Evolutionary conservation across 495 filamentous ascomycete genomes (phyloP), one percentile per base, ranked within the genome.

Genomic region (Niebla homalea): DNA sequence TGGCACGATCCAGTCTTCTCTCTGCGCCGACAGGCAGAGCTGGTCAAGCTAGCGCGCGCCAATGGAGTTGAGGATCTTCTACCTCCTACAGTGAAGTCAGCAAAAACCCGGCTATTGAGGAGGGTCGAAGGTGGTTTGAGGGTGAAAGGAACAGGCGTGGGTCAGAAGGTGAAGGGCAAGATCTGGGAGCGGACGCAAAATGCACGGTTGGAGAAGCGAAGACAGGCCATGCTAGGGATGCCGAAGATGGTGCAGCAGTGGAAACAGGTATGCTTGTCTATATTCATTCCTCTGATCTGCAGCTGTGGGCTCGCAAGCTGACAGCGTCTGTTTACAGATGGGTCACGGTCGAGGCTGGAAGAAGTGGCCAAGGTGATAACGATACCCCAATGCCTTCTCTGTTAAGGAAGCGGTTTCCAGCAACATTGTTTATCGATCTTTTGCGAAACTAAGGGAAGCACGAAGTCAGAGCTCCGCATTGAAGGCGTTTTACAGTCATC

Each of bases 91-190:
- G 68, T 69, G 36, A 98, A 98, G 74, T 76, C 80, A 50, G 81
- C 84, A 4, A 80, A 79, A 51, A 78, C 72, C 62, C 79, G 79
- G 65, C 67, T 81, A 58, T 67, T 68, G 62, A 76, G 75, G 62
- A 69, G 80, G 46, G 73, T 79, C 39, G 83, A 89, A 70, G 69
- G 80, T 48, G 89, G 87, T 26, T 62, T 93, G 57, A 70, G 78
- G 40, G 80, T 94, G 55, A 92, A 85, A 76, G 87, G 89, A 57
- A 95, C 92, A 16, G 87, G 90, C 72, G 77, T 87, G 52, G 89
- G 88, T n/a, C 77, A 93, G 72, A 79, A 77, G 64, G 89, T 94
- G 57, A 96, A 95, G 80, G 92, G 92, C 60, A 87, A 96, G 68
- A 74, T 76, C 63, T 86, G 86, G 79, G 92, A 98, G 75, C 78